phyloP scores from a whole-genome alignment of 495 filamentous ascomycete genomes.

The Penicillium egyptiacum region DNA sequence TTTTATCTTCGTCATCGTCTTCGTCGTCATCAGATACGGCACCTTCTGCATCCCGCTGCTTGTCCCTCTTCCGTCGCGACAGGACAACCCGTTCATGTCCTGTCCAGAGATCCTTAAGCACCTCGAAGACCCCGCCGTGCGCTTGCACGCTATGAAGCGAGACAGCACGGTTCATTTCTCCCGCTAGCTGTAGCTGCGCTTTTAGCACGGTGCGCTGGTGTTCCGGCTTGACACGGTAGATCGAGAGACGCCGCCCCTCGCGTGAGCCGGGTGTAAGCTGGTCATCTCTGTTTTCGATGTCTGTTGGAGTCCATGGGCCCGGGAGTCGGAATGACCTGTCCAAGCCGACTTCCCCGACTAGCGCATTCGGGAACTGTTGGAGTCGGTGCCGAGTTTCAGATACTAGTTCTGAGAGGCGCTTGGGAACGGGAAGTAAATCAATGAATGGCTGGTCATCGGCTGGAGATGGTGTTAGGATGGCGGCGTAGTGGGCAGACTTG shows the following conservation, averaged over 20 bases:
- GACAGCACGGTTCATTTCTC: slow-evolving; percentile 74
- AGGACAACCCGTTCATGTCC: slow-evolving; percentile 72
- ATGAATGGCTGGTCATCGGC: slow-evolving; percentile 61
- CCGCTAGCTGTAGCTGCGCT: slow-evolving; percentile 84
- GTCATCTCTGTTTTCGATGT: slow-evolving; percentile 52
- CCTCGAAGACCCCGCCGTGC: slow-evolving; percentile 78
- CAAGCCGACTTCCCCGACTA: slow-evolving; percentile 87
- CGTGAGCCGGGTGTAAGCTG: slow-evolving; percentile 75
- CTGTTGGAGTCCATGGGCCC: slow-evolving; percentile 53
- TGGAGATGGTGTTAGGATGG: slow-evolving; percentile 58
- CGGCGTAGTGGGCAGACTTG: slow-evolving; percentile 67
- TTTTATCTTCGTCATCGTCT: slow-evolving; percentile 13
- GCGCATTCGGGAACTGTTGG: slow-evolving; percentile 59
- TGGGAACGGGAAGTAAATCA: slow-evolving; percentile 66
- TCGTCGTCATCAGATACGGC: slow-evolving; percentile 39
- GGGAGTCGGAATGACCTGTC: slow-evolving; percentile 87
- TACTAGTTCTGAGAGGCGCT: slow-evolving; percentile 65
- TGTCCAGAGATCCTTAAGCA: slow-evolving; percentile 73
- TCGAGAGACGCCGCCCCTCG: slow-evolving; percentile 73
- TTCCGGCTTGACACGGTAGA: slow-evolving; percentile 69
- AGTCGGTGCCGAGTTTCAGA: slow-evolving; percentile 63
- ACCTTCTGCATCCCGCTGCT: slow-evolving; percentile 35
- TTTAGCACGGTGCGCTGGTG: slow-evolving; percentile 77
- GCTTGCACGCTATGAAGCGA: slow-evolving; percentile 91
- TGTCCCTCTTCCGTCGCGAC: slow-evolving; percentile 61